These are phyloP conservation scores for Physcomitrium patens DNA, from an alignment of 225 moss, liverwort and hornwort species.

Conservation along the genomic window DNA sequence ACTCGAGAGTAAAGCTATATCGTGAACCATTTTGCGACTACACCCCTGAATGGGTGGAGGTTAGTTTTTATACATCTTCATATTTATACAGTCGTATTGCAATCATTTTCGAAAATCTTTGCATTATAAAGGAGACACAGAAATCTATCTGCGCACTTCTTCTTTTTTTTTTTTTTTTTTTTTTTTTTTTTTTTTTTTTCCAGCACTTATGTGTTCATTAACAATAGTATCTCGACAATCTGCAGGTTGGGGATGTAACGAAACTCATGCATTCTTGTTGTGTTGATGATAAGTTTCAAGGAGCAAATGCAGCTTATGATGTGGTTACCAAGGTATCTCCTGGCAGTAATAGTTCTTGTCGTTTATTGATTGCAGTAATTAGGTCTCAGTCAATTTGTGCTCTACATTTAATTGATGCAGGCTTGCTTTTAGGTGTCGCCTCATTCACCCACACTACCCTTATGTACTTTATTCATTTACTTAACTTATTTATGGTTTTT, in stretches of 20 bases:
- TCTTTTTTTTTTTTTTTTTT: constrained; percentile 5
- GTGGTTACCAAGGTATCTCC: constrained; percentile 56
- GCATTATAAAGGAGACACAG: background rate
- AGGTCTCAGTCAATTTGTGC: background rate
- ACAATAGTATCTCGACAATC: constrained; percentile 9
- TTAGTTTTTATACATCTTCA: constrained; percentile 31
- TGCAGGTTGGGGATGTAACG: constrained; percentile 85
- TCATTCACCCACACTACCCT: background rate
- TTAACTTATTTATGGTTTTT: too few species aligned
- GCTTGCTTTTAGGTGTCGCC: background rate
- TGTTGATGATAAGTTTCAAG: constrained; percentile 68
- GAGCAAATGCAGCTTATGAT: constrained; percentile 51
- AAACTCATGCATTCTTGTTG: constrained; percentile 75
- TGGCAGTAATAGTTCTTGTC: constrained; percentile 9
- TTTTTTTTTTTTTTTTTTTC: background rate
- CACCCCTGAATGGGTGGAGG: constrained; percentile 98
- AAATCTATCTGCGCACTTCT: background rate
- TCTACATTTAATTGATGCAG: background rate
- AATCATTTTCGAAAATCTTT: constrained; percentile 7
- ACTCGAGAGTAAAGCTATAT: constrained; percentile 89
- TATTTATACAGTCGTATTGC: constrained; percentile 7
- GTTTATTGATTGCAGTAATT: constrained; percentile 9
- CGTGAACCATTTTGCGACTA: constrained; percentile 93
- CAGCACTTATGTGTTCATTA: constrained; percentile 13
- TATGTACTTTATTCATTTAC: too few species aligned